Evolutionary conservation across 176 grass and related monocot species (phyloP).

Genomic region (Musa schizocarpa): DNA sequence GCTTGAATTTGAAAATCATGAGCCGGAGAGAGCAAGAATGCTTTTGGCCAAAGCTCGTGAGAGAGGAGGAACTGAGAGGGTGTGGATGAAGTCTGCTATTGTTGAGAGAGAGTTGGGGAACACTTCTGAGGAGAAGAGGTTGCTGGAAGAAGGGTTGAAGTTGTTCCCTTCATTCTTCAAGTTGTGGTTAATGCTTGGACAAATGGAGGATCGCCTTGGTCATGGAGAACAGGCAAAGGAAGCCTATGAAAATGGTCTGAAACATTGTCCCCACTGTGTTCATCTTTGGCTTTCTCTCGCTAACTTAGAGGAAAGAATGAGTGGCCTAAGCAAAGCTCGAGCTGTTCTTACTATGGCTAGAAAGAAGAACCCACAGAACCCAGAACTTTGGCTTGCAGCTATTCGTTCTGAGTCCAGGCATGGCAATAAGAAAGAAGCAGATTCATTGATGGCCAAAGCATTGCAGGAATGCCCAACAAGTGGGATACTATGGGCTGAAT

Average conservation of each 20-base stretch:
- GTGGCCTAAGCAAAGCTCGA: slow-evolving; percentile 77
- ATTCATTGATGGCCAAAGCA: slow-evolving; percentile 72
- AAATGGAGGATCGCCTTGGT: slow-evolving; percentile 77
- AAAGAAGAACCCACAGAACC: slow-evolving; percentile 76
- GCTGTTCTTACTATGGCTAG: slow-evolving; percentile 79
- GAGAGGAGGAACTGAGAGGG: slow-evolving; percentile 90
- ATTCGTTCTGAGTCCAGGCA: slow-evolving; percentile 66
- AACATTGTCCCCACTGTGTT: slow-evolving; percentile 56
- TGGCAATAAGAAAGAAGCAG: slow-evolving; percentile 78
- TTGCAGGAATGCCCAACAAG: slow-evolving; percentile 82
- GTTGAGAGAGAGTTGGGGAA: slow-evolving; percentile 84
- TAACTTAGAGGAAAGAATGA: slow-evolving; percentile 69
- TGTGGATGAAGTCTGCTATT: slow-evolving; percentile 94
- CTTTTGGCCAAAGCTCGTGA: slow-evolving; percentile 82
- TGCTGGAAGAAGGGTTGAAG: slow-evolving; percentile 81
- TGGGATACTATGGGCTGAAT: slow-evolving; percentile 80
- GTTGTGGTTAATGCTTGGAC: slow-evolving; percentile 90
- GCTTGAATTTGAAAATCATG: slow-evolving; percentile 94
- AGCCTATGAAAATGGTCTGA: slow-evolving; percentile 71
- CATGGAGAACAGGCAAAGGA: slow-evolving; percentile 49
- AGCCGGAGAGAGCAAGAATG: slow-evolving; percentile 91
- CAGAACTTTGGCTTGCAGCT: slow-evolving; percentile 89
- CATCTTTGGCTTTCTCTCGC: slow-evolving; percentile 82
- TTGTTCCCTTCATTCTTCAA: slow-evolving; percentile 82
- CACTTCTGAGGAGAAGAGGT: slow-evolving; percentile 55